Percentiles rank a stretch among this genome's conserved stretches.
Evolutionary conservation across 176 grass and related monocot species (phyloP).

Genomic region (Triticum dicoccoides): DNA sequence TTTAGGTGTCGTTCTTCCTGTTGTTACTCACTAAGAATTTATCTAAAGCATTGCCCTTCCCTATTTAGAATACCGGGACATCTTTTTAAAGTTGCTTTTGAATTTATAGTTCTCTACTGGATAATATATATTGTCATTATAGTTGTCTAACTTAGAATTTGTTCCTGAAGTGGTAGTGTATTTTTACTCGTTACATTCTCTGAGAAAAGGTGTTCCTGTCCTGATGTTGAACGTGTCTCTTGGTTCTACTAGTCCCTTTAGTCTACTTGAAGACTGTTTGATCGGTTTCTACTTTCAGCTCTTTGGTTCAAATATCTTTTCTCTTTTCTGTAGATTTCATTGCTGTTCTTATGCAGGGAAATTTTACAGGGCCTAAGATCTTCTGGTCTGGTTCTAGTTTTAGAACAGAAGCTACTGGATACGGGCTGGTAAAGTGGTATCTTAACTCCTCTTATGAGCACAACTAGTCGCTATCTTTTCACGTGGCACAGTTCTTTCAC

Average conservation of each 20-base stretch:
- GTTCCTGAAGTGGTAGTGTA: not conserved
- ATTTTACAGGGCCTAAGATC: constrained; percentile 99
- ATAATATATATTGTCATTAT: constrained; percentile 1
- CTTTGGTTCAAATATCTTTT: constrained; percentile 15
- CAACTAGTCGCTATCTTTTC: constrained; percentile 18
- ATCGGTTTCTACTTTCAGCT: constrained; percentile 26
- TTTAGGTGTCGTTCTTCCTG: not conserved
- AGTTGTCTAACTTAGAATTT: constrained; percentile 17
- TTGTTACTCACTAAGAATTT: not conserved
- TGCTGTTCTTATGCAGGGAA: constrained; percentile 82
- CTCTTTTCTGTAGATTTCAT: constrained; percentile 46
- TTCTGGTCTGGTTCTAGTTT: constrained; percentile 99
- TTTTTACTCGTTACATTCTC: not conserved
- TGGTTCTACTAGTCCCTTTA: not conserved
- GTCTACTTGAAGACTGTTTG: not conserved
- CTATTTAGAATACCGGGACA: constrained; percentile 1
- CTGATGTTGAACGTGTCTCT: not conserved
- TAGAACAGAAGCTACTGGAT: constrained; percentile 97
- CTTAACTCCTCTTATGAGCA: constrained; percentile 27
- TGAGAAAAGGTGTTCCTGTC: not conserved
- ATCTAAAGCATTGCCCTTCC: not conserved
- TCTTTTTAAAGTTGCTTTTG: not conserved
- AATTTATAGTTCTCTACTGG: not conserved
- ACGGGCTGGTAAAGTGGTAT: constrained; percentile 73
- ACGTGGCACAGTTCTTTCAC: constrained; percentile 16